Evolutionary conservation across 2,329 filamentous ascomycete species (phyloP), one percentile per base, ranked within the genome.

Genomic region (Neopestalotiopsis rosae): DNA sequence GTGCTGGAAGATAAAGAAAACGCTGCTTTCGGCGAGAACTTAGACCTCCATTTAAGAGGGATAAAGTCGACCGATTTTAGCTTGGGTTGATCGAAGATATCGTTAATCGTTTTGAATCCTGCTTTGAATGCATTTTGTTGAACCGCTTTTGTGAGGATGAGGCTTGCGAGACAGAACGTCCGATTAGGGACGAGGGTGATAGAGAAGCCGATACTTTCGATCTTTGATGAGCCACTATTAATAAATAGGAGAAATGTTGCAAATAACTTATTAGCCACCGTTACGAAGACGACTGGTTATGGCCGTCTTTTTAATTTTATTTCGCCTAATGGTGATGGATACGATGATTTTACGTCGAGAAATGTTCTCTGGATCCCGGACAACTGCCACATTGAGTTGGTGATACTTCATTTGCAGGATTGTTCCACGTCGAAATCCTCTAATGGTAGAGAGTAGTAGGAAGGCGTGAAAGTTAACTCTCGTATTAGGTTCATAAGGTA

Each of bases 401-500:
- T 59, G 6, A 28, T 59, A 59, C 14, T 59, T 24, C 5, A 59
- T 28, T 59, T 59, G 4, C 5, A 59, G 14, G 6, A 59, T 14
- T 32, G 24, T 59, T 13, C 20, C 5, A 59, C 57, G 57, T 59
- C 24, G n/a, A 30, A 59, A 59, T 13, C 57, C 57, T n/a, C 57
- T 24, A 14, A 59, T 59, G 12, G 57, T 24, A 13, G 5, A 13
- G 12, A 59, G 28, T 5, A 59, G 57, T 6, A 59, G 9, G 14
- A 59, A 59, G n/a, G 57, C 57, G 28, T 59, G 20, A 32, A 59
- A 59, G 30, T 59, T 28, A 24, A 59, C 5, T 59, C 20, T 59
- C 30, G 20, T 59, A 14, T 59, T 28, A 28, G 20, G 20, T 4
- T 59, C 24, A 24, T 24, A 59, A 6, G 57, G 20, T 24, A 59